Evolutionary conservation across 805 yeast species (phyloP), one percentile per base, ranked within the genome.

Genomic region (Ogataea neopini): DNA sequence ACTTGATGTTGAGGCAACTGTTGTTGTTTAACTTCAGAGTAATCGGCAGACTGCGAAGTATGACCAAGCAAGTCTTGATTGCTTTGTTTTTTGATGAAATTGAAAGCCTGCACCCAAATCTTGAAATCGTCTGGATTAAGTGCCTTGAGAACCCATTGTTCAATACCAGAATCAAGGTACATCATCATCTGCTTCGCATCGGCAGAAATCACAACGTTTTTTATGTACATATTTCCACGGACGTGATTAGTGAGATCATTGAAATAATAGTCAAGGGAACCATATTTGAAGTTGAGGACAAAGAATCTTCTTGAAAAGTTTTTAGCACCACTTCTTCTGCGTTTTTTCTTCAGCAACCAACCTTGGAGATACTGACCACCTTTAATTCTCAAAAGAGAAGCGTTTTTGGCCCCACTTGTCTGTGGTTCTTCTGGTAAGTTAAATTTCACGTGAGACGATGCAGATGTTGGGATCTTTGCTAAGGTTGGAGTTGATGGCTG

Each of bases 161-260:
- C 98, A 81, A 92, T 83, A 2, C 98, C 98, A 0, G 97, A 89
- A 64, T 94, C 97, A 49, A 94, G 77, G 39, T 85, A 82, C 36
- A 94, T 82, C 58, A 87, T 84, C 44, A 79, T 69, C 19, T 80
- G 79, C 48, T 78, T 77, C 20, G 80, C 74, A 57, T 84, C 84
- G 0, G 96, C 96, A 47, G 91, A 80, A 1, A 94, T 82, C n/a
- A 86, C 86, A 2, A 96, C 83, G 40, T 86, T 76, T 44, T 79
- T 81, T 41, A 94, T 81, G 30, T 92, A 95, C 88, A 94, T 89
- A 60, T 88, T 90, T 47, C 99, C 99, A 47, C 98, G 76, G 40
- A 88, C 75, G 54, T 83, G 82, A 57, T 83, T 79, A 35, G 88
- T 81, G 40, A 82, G 80, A 38, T 80, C 83, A 64, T 86, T 83